Conservation (phyloP, 2,329 filamentous ascomycete species). For the Fusarium transvaalense region DNA sequence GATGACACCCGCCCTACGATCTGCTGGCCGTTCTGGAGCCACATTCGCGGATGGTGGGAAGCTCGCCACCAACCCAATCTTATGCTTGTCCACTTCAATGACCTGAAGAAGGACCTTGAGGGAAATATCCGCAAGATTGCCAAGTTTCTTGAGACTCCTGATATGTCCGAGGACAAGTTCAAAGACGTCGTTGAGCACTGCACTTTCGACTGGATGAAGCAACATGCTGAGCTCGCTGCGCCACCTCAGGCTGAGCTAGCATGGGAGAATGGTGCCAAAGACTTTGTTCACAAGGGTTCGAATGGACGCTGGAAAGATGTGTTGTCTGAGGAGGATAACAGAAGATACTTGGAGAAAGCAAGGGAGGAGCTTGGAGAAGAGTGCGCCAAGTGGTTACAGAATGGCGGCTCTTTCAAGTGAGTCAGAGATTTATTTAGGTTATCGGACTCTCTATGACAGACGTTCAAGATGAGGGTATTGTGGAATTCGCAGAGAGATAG, state of each 20-base stretch:
- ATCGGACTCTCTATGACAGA: not conserved
- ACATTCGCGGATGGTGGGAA: slow-evolving; percentile 25
- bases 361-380: slow-evolving; percentile 12
- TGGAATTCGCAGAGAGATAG: not conserved
- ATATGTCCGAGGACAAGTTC: slow-evolving; percentile 13
- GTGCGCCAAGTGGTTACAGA: not conserved
- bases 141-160: not conserved
- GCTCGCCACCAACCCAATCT: not conserved
- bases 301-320: slow-evolving; percentile 14
- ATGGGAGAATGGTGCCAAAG: slow-evolving; percentile 8
- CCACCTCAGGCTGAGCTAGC: slow-evolving; percentile 12
- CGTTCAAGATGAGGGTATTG: not conserved
- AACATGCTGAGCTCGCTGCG: not conserved
- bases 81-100: slow-evolving; percentile 10
- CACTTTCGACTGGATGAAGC: slow-evolving; percentile 29
- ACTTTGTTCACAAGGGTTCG: slow-evolving; percentile 16
- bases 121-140: not conserved
- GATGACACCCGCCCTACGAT: slow-evolving; percentile 1
- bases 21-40: slow-evolving; percentile 23
- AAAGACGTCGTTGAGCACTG: slow-evolving; percentile 3
- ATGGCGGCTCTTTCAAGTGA: not conserved
- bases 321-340: not conserved
- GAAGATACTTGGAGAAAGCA: not conserved
- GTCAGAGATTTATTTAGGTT: too few relatives aligned
- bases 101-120: slow-evolving; percentile 13